These are phyloP conservation scores for Cyberlindnera euphorbiae DNA, from an alignment of 805 yeast genomes.

Conservation along the genomic window DNA sequence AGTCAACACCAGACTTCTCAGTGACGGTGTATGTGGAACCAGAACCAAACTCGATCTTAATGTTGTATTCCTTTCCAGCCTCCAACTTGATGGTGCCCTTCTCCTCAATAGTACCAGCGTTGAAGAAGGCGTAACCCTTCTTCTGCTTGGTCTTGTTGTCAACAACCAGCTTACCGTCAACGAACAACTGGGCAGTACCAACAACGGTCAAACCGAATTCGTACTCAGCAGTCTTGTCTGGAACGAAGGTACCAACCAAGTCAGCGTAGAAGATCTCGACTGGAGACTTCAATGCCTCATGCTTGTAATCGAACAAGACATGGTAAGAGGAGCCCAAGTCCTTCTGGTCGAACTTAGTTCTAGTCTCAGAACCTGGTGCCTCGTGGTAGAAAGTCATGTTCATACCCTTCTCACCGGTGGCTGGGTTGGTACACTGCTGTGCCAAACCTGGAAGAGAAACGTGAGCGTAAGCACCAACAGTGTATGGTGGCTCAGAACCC, in stretches of 20 bases:
- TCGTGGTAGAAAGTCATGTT: constrained; percentile 24
- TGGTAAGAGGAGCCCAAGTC: constrained; percentile 20
- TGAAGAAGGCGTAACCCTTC: constrained; percentile 47
- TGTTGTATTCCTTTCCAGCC: constrained; percentile 40
- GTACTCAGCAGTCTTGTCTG: constrained; percentile 45
- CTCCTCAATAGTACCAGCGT: constrained; percentile 51
- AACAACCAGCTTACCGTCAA: constrained; percentile 48
- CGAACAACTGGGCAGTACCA: constrained; percentile 53
- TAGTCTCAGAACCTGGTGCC: constrained; percentile 16
- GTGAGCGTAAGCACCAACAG: constrained; percentile 34
- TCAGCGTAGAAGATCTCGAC: constrained; percentile 37
- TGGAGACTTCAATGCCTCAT: constrained; percentile 16
- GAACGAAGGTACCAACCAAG: constrained; percentile 40
- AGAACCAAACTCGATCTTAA: constrained; percentile 50
- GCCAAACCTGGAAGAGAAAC: constrained; percentile 32
- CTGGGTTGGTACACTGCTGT: constrained; percentile 21
- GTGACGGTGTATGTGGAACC: constrained; percentile 33
- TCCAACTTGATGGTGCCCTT: constrained; percentile 33
- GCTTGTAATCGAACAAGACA: constrained; percentile 29
- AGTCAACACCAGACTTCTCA: constrained; percentile 16
- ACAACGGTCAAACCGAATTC: constrained; percentile 46
- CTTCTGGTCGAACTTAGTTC: constrained; percentile 28
- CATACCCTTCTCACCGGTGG: constrained; percentile 24
- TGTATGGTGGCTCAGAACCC: constrained; percentile 25
- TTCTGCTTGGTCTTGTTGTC: constrained; percentile 52